These are phyloP conservation scores for Dillenia suffruticosa DNA, from an alignment of 164 flowering plant genomes.

Conservation along the genomic window DNA sequence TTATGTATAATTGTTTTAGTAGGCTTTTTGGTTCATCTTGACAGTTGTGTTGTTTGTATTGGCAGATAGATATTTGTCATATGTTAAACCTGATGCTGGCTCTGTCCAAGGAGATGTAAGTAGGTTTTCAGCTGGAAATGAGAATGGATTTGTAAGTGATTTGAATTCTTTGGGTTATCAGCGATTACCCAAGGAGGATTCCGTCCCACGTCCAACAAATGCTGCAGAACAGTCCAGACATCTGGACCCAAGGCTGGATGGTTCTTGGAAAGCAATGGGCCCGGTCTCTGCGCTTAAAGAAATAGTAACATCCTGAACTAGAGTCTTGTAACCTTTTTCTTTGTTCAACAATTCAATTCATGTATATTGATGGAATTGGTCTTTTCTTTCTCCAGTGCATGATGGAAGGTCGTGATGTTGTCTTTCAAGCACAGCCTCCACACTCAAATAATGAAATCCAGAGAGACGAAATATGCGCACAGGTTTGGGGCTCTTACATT, in stretches of 20 bases:
- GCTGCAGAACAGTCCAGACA: conserved; percentile 45
- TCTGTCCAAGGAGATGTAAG: conserved; percentile 41
- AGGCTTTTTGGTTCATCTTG: conserved; percentile 9
- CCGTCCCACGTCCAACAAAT: conserved; percentile 27
- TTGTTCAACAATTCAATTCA: neutral
- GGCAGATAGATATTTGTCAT: conserved; percentile 74
- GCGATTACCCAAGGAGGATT: conserved; percentile 41
- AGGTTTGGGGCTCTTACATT: conserved; percentile 36
- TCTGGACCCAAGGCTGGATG: conserved; percentile 55
- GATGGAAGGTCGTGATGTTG: conserved; percentile 60
- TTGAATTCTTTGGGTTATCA: conserved; percentile 41
- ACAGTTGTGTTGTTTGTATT: conserved; percentile 5
- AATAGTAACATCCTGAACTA: conserved; percentile 16
- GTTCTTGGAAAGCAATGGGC: conserved; percentile 38
- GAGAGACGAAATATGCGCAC: conserved; percentile 58
- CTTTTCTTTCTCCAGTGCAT: conserved; percentile 46
- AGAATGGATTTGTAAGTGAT: conserved; percentile 44
- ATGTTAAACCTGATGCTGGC: conserved; percentile 39
- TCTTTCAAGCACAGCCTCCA: conserved; percentile 49
- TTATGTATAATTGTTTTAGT: neutral
- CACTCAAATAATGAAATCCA: conserved; percentile 32
- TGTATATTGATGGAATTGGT: neutral
- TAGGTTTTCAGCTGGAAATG: conserved; percentile 35
- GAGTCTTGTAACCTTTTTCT: neutral
- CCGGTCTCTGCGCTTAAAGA: conserved; percentile 53